Evolutionary conservation across 176 grass and related monocot genomes (phyloP).

Genomic region (Aegilops sharonensis): DNA sequence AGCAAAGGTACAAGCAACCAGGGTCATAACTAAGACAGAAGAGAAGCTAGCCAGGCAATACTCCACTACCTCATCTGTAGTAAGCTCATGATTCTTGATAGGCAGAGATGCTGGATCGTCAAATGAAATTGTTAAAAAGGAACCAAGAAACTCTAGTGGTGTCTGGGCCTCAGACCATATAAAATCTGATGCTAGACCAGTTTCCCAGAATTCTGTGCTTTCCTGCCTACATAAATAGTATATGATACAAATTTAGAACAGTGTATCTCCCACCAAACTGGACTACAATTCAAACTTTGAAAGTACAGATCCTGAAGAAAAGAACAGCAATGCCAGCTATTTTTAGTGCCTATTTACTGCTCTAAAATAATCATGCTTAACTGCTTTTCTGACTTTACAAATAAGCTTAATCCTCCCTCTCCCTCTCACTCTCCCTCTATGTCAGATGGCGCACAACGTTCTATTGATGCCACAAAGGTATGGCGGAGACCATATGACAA

Average conservation of each 20-base stretch:
- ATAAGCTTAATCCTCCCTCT: too few species aligned
- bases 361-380: too few species aligned
- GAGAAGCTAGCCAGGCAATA: constrained; percentile 5
- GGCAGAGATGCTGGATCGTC: constrained; percentile 60
- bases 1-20: background rate
- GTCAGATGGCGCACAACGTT: too few species aligned
- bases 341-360: too few species aligned
- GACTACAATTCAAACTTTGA: too few species aligned
- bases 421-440: too few species aligned
- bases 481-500: too few species aligned
- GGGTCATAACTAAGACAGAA: background rate
- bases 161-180: constrained; percentile 65
- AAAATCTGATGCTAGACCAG: constrained; percentile 70
- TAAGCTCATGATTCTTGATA: constrained; percentile 80
- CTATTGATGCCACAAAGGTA: too few species aligned
- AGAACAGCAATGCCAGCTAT: too few species aligned
- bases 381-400: too few species aligned
- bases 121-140: constrained; percentile 69
- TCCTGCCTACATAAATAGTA: constrained; percentile 55
- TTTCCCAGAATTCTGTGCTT: constrained; percentile 68
- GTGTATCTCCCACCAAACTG: too few species aligned
- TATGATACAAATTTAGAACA: background rate
- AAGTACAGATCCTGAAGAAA: too few species aligned
- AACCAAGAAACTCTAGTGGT: constrained; percentile 81
- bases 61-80: constrained; percentile 63